These are phyloP conservation scores for Elymus sibiricus DNA, from an alignment of 176 grass and related monocot species.

Conservation along the genomic window DNA sequence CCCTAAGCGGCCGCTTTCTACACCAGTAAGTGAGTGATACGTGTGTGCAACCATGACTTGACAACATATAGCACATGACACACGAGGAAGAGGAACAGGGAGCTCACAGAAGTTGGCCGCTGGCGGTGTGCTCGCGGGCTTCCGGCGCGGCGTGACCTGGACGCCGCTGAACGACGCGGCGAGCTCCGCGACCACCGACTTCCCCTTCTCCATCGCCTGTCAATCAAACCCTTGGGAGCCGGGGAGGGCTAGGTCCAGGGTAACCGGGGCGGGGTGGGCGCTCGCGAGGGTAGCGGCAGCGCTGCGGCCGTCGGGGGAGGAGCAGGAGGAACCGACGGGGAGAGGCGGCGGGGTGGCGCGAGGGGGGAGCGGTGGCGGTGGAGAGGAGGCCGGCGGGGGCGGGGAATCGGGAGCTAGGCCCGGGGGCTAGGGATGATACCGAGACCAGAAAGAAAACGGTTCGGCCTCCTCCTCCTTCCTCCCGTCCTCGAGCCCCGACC, in stretches of 20 bases:
- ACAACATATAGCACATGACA: background rate
- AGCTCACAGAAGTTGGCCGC: slow-evolving; percentile 47
- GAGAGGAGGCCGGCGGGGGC: background rate
- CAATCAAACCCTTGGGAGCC: background rate
- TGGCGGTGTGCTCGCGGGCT: background rate
- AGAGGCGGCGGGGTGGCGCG: background rate
- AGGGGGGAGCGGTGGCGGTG: background rate
- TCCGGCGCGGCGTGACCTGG: slow-evolving; percentile 32
- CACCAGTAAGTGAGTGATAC: too few relatives aligned
- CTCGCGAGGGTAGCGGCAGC: background rate
- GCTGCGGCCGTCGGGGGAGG: background rate
- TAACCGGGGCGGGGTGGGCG: background rate
- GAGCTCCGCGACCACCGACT: slow-evolving; percentile 38
- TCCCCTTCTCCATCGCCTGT: slow-evolving; percentile 57
- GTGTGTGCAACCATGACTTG: background rate
- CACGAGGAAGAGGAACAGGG: background rate
- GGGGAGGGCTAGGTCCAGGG: background rate
- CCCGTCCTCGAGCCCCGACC: background rate
- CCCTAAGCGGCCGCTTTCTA: background rate
- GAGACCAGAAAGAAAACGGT: background rate
- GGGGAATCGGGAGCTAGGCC: background rate
- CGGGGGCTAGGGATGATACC: background rate
- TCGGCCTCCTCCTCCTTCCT: background rate
- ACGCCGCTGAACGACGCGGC: slow-evolving; percentile 55
- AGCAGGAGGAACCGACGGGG: background rate